These are phyloP conservation scores for Aspergillus campestris DNA, from an alignment of 495 filamentous ascomycete genomes.

Conservation along the genomic window DNA sequence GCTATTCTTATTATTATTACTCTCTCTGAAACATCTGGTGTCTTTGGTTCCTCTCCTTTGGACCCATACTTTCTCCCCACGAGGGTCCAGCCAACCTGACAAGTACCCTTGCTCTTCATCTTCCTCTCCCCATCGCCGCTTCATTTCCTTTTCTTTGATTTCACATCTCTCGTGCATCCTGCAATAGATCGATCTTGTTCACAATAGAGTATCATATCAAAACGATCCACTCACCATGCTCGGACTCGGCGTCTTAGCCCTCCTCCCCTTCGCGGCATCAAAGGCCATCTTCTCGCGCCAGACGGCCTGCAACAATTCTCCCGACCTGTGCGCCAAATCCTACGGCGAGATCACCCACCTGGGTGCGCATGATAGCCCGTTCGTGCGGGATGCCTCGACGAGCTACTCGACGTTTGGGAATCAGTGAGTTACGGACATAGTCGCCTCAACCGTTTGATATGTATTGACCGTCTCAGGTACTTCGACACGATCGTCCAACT, in stretches of 20 bases:
- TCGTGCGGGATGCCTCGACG: constrained; percentile 43
- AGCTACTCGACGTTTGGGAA: constrained; percentile 51
- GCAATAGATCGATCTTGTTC: neutral
- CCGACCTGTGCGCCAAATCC: constrained; percentile 47
- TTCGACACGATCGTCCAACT: constrained; percentile 66
- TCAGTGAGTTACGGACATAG: constrained; percentile 39
- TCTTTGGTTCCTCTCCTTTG: too few species aligned
- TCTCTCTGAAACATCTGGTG: too few species aligned
- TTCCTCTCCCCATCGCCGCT: too few species aligned
- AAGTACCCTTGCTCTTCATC: too few species aligned
- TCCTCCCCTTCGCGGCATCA: constrained; percentile 25
- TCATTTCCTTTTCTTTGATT: too few species aligned
- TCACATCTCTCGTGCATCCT: neutral
- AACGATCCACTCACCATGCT: constrained; percentile 17
- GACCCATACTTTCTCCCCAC: too few species aligned
- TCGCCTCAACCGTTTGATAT: constrained; percentile 5
- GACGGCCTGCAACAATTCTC: constrained; percentile 55
- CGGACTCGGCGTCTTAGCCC: constrained; percentile 18
- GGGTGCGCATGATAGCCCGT: constrained; percentile 57
- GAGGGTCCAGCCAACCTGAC: too few species aligned
- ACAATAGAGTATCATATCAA: neutral
- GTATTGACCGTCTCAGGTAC: constrained; percentile 26
- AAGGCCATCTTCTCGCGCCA: constrained; percentile 22
- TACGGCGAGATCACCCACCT: constrained; percentile 57
- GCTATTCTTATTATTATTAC: too few species aligned